Base-by-base conservation (phyloP, 2,329 filamentous ascomycete species). In the Colletotrichum costaricense region DNA sequence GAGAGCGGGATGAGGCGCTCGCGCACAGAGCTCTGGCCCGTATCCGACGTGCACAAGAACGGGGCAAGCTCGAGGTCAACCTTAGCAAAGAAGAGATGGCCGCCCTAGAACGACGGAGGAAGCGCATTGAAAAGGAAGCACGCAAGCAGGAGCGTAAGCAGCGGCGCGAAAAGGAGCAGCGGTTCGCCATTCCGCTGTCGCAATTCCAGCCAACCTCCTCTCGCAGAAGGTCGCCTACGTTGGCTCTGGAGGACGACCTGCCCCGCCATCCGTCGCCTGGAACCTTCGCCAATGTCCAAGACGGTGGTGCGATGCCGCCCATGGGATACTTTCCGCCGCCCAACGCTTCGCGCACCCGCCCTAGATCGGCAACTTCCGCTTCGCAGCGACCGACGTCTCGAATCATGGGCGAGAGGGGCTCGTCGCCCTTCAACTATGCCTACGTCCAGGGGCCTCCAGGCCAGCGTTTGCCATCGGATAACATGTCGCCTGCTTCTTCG, bases 11-110 rank as follows among this genome's bases (percentile, higher is more conserved):
- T 80, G 93, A 96, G 77, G 88, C 89, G 75, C 83, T 97, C 77
- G 91, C 97, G 75, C 92, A 95, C 76, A 91, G 91, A 76, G 95
- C 95, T 54, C 84, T 97, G 82, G 91, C 92, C 78, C 93, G 94
- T 76, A 97, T 98, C 79, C 90, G 92, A 76, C 90, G 91, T 76
- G 95, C 95, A 19, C 92, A 94, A 80, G 90, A 90, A 75, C 91
- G 91, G 78, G 95, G 95, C 75, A 93, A 92, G 81, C 87, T 88
- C 57, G 94, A 97, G 70, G 94, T 98, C 69, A 93, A 92, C 80
- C 88, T 98, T 75, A 95, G 89, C 77, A 90, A 92, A 78, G 91
- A 93, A 67, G 95, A 98, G 82, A 86, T 98, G 77, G 93, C 92
- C 74, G 95, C 95, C 59, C 87, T 97, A 77, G 93, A 96, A 80